Conservation (phyloP, 129 eudicot species). For the Deinandra increscens region DNA sequence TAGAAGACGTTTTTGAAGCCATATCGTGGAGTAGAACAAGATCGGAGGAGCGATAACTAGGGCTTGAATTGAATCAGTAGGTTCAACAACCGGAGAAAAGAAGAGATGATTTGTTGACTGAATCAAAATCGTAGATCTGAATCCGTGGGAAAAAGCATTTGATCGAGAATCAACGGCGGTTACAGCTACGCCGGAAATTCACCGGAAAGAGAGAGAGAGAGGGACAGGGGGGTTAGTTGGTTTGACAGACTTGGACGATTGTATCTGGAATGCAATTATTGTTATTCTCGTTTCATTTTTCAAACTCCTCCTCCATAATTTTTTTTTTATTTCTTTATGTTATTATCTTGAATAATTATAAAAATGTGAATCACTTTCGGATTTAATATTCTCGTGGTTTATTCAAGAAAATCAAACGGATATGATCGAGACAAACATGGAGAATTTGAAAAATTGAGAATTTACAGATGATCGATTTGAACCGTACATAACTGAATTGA, state of each 20-base stretch:
- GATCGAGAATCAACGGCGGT: slow-evolving; percentile 20
- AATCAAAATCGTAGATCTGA: slow-evolving; percentile 34
- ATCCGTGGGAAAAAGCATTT: background rate
- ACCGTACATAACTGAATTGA: too few relatives aligned
- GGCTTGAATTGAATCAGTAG: slow-evolving; percentile 29
- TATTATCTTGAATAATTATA: background rate
- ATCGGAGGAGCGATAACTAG: slow-evolving; percentile 25
- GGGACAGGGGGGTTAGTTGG: slow-evolving; percentile 32
- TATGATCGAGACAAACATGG: too few relatives aligned
- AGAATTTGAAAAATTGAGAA: too few relatives aligned
- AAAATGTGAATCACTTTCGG: too few relatives aligned
- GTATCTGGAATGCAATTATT: slow-evolving; percentile 12
- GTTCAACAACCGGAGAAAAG: background rate
- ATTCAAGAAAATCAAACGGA: too few relatives aligned
- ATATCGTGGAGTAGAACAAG: slow-evolving; percentile 25
- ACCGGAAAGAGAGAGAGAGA: background rate
- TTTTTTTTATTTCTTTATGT: background rate
- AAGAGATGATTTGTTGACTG: slow-evolving; percentile 10
- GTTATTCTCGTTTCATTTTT: background rate
- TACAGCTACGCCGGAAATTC: slow-evolving; percentile 24
- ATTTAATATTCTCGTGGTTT: too few relatives aligned
- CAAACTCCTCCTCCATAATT: too few relatives aligned
- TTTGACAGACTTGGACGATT: slow-evolving; percentile 33
- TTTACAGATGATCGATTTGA: too few relatives aligned
- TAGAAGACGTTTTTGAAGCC: slow-evolving; percentile 65